phyloP scores from a whole-genome alignment of 2,329 filamentous ascomycete genomes.

The Fusarium coffeatum region DNA sequence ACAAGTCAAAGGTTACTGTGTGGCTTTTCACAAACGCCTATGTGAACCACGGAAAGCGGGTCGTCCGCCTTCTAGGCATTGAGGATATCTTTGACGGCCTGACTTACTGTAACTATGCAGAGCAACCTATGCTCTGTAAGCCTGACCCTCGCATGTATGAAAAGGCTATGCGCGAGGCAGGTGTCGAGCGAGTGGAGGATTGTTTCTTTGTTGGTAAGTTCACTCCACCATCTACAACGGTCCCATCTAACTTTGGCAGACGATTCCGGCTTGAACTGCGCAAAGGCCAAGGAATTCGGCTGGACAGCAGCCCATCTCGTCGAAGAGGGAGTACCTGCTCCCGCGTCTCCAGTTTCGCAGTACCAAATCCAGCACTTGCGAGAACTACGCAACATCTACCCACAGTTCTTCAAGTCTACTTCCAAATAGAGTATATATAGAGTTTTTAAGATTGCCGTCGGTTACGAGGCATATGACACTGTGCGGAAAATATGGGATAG shows the following conservation, averaged over 20 bases:
- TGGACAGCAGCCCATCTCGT: conserved; percentile 91
- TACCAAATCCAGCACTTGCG: conserved; percentile 80
- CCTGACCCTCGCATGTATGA: conserved; percentile 84
- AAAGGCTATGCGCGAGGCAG: conserved; percentile 89
- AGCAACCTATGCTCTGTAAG: conserved; percentile 83
- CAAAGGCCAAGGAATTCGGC: conserved; percentile 78
- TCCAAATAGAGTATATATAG: conserved; percentile 17
- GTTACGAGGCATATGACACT: background rate
- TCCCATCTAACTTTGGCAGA: conserved; percentile 62
- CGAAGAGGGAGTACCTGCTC: conserved; percentile 76
- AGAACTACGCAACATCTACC: conserved; percentile 80
- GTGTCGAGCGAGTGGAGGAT: conserved; percentile 71
- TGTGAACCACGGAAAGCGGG: conserved; percentile 84
- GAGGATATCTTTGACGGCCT: conserved; percentile 94
- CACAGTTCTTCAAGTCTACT: conserved; percentile 81
- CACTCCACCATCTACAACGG: background rate
- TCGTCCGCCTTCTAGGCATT: conserved; percentile 82
- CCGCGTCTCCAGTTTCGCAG: conserved; percentile 73
- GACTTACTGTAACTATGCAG: conserved; percentile 91
- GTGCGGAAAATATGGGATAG: background rate
- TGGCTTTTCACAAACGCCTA: conserved; percentile 99
- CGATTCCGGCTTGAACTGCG: conserved; percentile 87
- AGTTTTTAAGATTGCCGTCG: background rate
- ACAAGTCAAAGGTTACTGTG: conserved; percentile 82
- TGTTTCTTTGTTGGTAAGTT: conserved; percentile 93